Conservation (phyloP, 169 alveolate species). For the Plasmodium blacklocki region DNA sequence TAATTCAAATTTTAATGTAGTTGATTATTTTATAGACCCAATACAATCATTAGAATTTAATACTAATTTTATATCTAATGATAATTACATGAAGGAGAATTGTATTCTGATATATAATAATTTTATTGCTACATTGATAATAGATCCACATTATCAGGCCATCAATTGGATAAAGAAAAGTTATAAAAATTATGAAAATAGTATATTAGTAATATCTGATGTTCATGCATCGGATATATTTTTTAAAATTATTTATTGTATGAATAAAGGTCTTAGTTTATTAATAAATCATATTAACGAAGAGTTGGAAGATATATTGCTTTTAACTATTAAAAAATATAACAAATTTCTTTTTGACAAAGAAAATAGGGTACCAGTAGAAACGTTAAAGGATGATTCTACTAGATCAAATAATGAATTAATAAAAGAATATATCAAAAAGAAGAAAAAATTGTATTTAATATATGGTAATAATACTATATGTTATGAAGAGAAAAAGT, state of each 20-base stretch:
- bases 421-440: constrained; percentile 37
- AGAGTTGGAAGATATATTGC: constrained; percentile 56
- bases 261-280: constrained; percentile 52
- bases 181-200: constrained; percentile 21
- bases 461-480: background rate
- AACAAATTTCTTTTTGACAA: constrained; percentile 47
- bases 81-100: constrained; percentile 72
- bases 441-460: constrained; percentile 13
- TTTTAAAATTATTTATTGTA: constrained; percentile 66
- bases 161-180: constrained; percentile 63
- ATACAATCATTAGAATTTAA: constrained; percentile 64
- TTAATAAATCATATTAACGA: constrained; percentile 50
- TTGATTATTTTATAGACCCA: constrained; percentile 76
- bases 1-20: constrained; percentile 63
- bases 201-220: constrained; percentile 26
- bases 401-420: constrained; percentile 10
- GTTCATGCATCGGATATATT: constrained; percentile 39
- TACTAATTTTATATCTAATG: constrained; percentile 51
- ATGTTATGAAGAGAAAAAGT: constrained; percentile 28
- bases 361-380: constrained; percentile 6
- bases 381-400: constrained; percentile 3
- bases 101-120: constrained; percentile 68
- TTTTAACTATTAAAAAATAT: constrained; percentile 58
- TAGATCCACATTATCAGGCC: constrained; percentile 72
- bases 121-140: constrained; percentile 53